Base-by-base conservation (phyloP, 495 filamentous ascomycete genomes). In the Thermochaetoides thermophila region DNA sequence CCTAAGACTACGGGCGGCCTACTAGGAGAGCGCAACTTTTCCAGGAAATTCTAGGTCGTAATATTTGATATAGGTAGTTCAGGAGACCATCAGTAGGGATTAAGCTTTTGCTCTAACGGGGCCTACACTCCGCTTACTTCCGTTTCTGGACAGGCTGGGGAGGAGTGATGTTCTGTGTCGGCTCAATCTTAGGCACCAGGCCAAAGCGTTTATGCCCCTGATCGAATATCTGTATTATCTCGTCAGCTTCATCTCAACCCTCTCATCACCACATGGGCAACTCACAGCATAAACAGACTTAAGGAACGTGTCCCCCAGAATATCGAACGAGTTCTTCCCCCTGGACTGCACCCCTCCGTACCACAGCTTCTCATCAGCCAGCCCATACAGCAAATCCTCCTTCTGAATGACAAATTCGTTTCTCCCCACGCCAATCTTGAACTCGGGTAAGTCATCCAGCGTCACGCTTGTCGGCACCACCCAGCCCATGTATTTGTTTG, bases 341-440 rank as follows among this genome's bases (percentile, higher is more conserved):
- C 80, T 63, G 12, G 69, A 75, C 59, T 87, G 81, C 27, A 87
- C 75, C 5, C 78, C 78, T 10, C 80, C 81, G 49, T 82, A 87
- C 38, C 69, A 61, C 50, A 69, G 66, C 11, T 48, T 36, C 22
- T 68, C 53, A 23, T 69, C 73, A 4, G 69, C 72, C 22, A 63
- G 56, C 3, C 73, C 71, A 39, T 83, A 84, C 3, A 67, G 64
- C 6, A 84, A 50, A 44, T 81, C 76, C 42, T 79, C 72, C 53
- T 82, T 81, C 52, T 81, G 76, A 26, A 87, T 60, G 15, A 59
- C 46, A 46, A 82, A 82, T 36, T 76, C 63, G 36, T 63, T 63
- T 27, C 61, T 66, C 16, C 81, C 81, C 25, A 85, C 66, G 5
- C 73, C 79, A 37, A 87, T 66, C 20, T 69, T 69, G 29, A 87